Evolutionary conservation across 371 early-diverging fungal species (phyloP).

Genomic region (Dinochytrium kinnereticum): DNA sequence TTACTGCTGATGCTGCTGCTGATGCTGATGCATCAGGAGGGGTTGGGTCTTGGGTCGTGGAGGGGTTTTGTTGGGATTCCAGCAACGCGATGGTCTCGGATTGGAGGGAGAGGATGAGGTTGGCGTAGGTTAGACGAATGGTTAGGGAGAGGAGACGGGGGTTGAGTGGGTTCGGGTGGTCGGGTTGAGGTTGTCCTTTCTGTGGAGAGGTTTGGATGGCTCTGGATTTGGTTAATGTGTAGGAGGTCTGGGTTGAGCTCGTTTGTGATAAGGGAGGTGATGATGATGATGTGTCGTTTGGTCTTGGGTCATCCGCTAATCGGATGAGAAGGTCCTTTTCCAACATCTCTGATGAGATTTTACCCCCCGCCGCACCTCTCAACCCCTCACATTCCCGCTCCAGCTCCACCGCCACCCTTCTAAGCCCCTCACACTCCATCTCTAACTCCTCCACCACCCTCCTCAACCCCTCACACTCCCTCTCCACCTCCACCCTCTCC

Average conservation of each 20-base stretch:
- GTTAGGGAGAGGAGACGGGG: conserved; percentile 14
- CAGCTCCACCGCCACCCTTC: conserved; percentile 8
- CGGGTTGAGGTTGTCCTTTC: background rate
- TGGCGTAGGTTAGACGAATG: conserved; percentile 19
- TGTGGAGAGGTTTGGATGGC: background rate
- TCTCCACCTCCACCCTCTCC: conserved; percentile 26
- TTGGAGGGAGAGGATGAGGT: conserved; percentile 24
- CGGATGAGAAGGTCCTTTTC: conserved; percentile 25
- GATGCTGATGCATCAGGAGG: too few relatives aligned
- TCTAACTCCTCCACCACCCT: conserved; percentile 32
- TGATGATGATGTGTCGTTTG: too few relatives aligned
- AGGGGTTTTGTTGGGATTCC: conserved; percentile 21
- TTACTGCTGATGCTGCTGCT: too few relatives aligned
- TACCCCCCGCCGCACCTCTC: too few relatives aligned
- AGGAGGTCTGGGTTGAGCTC: background rate
- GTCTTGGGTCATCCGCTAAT: too few relatives aligned
- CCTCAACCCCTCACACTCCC: conserved; percentile 25
- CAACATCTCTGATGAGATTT: background rate
- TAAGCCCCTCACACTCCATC: conserved; percentile 30
- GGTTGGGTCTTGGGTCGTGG: background rate
- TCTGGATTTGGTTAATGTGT: background rate
- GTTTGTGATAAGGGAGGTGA: too few relatives aligned
- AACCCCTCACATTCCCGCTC: background rate
- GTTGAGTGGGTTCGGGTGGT: conserved; percentile 9
- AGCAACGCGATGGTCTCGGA: conserved; percentile 28